Percentiles rank a stretch among this genome's conserved stretches.
These are phyloP conservation scores for Nemophila menziesii DNA, from an alignment of 257 asterid species.

Conservation along the genomic window DNA sequence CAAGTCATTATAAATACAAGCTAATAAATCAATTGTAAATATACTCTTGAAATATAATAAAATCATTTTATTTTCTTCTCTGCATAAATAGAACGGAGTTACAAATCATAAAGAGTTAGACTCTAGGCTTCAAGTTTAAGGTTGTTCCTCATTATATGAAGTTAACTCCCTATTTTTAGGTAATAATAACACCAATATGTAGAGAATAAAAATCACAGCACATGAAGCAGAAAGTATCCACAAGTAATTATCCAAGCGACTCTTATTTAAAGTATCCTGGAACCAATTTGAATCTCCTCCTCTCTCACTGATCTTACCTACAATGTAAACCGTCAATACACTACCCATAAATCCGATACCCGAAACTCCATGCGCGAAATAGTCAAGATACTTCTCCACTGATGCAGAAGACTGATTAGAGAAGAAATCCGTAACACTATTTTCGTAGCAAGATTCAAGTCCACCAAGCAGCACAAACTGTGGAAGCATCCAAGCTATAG, in stretches of 20 bases:
- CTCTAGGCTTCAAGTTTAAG: no score
- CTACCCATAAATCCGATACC: conserved; percentile 43
- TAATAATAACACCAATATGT: not conserved
- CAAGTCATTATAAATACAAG: no score
- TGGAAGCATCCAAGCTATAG: conserved; percentile 30
- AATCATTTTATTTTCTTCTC: no score
- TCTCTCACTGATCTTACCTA: conserved; percentile 36
- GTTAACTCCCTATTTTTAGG: not conserved
- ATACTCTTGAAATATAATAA: no score
- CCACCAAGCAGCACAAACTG: conserved; percentile 43
- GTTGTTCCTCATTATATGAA: not conserved
- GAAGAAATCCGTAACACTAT: conserved; percentile 20
- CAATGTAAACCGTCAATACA: conserved; percentile 29
- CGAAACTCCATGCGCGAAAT: conserved; percentile 14
- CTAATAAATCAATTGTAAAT: no score
- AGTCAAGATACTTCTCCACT: conserved; percentile 20
- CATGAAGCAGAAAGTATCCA: conserved; percentile 38
- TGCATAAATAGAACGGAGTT: no score
- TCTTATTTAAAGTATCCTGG: conserved; percentile 32
- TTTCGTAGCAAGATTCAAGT: conserved; percentile 21
- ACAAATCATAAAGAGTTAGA: no score
- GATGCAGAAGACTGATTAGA: conserved; percentile 14
- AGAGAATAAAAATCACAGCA: conserved; percentile 24
- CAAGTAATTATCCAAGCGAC: conserved; percentile 48
- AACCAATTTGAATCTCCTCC: conserved; percentile 42